A percentile compares a stretch with the other conserved stretches of the same genome.
Conservation (phyloP, 2,329 filamentous ascomycete species). For the Hymenoscyphus occultus region DNA sequence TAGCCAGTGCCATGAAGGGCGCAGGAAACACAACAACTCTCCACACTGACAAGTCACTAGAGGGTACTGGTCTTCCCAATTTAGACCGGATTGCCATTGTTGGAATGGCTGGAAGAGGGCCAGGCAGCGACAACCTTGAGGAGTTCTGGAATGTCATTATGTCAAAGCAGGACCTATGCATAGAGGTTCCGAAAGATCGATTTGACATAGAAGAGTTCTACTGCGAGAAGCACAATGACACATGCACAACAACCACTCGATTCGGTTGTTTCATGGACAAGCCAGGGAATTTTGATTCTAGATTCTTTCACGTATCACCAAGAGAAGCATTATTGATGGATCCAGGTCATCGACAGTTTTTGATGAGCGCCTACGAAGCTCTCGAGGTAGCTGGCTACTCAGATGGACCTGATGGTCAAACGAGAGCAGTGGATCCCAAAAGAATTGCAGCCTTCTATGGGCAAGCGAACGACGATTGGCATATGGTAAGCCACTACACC, state of each 20-base stretch:
- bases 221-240: too few relatives aligned
- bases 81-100: slow-evolving; percentile 59
- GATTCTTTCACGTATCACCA: slow-evolving; percentile 83
- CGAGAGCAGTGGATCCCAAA: slow-evolving; percentile 40
- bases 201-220: slow-evolving; percentile 48
- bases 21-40: too few relatives aligned
- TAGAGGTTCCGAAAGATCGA: slow-evolving; percentile 39
- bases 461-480: slow-evolving; percentile 26
- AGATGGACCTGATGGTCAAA: slow-evolving; percentile 40
- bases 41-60: too few relatives aligned
- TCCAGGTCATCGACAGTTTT: slow-evolving; percentile 72
- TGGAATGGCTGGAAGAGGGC: slow-evolving; percentile 75
- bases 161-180: slow-evolving; percentile 71
- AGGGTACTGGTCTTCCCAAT: too few relatives aligned
- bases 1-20: too few relatives aligned
- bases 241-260: too few relatives aligned
- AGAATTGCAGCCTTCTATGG: slow-evolving; percentile 29
- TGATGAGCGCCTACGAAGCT: slow-evolving; percentile 75
- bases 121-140: slow-evolving; percentile 62
- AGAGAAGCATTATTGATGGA: slow-evolving; percentile 76
- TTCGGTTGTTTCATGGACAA: slow-evolving; percentile 65
- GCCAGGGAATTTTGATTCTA: slow-evolving; percentile 71
- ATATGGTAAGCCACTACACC: too few relatives aligned
- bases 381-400: slow-evolving; percentile 72
- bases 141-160: slow-evolving; percentile 72